A percentile compares a stretch with the other conserved stretches of the same genome.
Evolutionary conservation across 805 yeast genomes (phyloP).

Genomic region (Metschnikowia continentalis): DNA sequence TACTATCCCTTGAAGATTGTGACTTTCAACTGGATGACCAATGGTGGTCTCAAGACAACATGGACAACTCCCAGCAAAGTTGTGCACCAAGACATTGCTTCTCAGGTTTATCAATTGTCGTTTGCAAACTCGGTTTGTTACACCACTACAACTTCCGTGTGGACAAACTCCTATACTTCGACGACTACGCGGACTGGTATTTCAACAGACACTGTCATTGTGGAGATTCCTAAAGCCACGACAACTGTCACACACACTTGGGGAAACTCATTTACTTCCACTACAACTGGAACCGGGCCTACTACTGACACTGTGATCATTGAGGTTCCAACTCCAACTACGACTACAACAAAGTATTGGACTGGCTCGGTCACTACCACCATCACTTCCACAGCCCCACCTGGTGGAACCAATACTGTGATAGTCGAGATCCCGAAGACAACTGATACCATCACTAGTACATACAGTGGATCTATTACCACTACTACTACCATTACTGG

Average conservation of each 20-base stretch:
- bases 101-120: constrained; percentile 7
- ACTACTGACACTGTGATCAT: constrained; percentile 11
- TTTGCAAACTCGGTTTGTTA: constrained; percentile 5
- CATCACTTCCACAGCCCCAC: background rate
- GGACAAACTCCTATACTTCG: constrained; percentile 6
- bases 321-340: constrained; percentile 10
- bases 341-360: constrained; percentile 9
- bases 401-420: constrained; percentile 9
- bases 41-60: constrained; percentile 10
- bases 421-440: constrained; percentile 14
- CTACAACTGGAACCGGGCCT: constrained; percentile 6
- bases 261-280: constrained; percentile 2
- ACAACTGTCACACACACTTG: constrained; percentile 11
- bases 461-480: constrained; percentile 5
- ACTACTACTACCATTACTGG: constrained; percentile 16
- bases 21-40: constrained; percentile 15
- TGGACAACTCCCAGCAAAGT: constrained; percentile 3
- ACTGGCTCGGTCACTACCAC: constrained; percentile 10
- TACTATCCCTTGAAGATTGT: constrained; percentile 15
- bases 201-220: constrained; percentile 6
- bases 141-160: constrained; percentile 3
- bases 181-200: constrained; percentile 3
- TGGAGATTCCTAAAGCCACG: constrained; percentile 12
- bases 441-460: constrained; percentile 15
- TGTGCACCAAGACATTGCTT: constrained; percentile 5